These are phyloP conservation scores for Yamadazyma sp. DNA, from an alignment of 1,139 yeast species.

Conservation along the genomic window DNA sequence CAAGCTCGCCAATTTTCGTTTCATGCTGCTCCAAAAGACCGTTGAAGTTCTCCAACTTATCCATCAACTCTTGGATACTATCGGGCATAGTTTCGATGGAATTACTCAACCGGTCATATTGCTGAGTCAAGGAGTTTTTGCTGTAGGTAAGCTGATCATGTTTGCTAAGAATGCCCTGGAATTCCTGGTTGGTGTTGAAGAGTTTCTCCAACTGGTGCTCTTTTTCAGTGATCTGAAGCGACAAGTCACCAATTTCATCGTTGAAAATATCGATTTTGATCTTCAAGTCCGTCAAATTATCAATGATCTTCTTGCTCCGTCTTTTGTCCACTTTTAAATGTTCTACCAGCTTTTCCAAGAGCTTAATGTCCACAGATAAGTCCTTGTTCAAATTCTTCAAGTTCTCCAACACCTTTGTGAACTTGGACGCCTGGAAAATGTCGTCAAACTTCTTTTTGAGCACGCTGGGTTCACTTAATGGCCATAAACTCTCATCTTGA, in stretches of 20 bases:
- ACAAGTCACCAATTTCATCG: constrained; percentile 50
- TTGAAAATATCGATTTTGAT: constrained; percentile 45
- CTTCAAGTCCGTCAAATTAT: constrained; percentile 46
- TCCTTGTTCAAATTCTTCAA: constrained; percentile 78
- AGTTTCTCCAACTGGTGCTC: constrained; percentile 62
- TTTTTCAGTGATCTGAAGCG: constrained; percentile 48
- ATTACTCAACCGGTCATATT: constrained; percentile 45
- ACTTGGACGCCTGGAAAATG: constrained; percentile 92
- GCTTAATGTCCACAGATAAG: constrained; percentile 68
- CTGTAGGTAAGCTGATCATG: constrained; percentile 58
- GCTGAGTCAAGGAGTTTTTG: constrained; percentile 43
- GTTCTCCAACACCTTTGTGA: constrained; percentile 84
- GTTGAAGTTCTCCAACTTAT: constrained; percentile 56
- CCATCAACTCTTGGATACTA: constrained; percentile 49
- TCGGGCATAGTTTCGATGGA: constrained; percentile 50
- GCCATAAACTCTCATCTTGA: constrained; percentile 98
- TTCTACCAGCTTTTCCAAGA: constrained; percentile 74
- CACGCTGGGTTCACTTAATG: constrained; percentile 85
- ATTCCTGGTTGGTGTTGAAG: constrained; percentile 78
- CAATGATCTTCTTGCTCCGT: constrained; percentile 61
- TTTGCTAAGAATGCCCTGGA: constrained; percentile 68
- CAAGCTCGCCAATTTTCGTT: constrained; percentile 20
- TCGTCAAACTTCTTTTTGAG: constrained; percentile 94
- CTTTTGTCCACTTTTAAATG: constrained; percentile 73
- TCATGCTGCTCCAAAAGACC: constrained; percentile 40